phyloP scores from a whole-genome alignment of 768 basidiomycete genomes.

The Saitozyma sp. region DNA sequence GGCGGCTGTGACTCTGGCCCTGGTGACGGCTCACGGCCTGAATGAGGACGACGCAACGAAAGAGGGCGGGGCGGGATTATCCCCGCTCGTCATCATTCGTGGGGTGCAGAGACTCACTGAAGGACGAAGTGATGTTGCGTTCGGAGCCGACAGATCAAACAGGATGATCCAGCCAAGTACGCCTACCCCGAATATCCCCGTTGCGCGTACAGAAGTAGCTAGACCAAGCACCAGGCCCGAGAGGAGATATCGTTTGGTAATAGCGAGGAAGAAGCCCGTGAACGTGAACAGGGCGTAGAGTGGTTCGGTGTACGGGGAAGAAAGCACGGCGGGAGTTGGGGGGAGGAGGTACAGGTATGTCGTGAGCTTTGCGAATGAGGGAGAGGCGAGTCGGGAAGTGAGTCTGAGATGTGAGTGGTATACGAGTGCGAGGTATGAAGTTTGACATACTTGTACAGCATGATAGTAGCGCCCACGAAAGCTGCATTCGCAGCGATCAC shows the following conservation, averaged over 20 bases:
- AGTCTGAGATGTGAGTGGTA: slow-evolving; percentile 47
- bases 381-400: slow-evolving; percentile 60
- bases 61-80: no score
- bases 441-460: slow-evolving; percentile 49
- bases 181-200: slow-evolving; percentile 38
- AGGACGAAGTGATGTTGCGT: neutral
- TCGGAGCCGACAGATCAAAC: slow-evolving; percentile 6
- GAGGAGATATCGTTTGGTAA: slow-evolving; percentile 14
- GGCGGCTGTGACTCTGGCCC: neutral
- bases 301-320: slow-evolving; percentile 78
- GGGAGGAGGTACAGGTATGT: slow-evolving; percentile 72
- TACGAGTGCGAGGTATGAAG: slow-evolving; percentile 23
- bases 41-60: no score
- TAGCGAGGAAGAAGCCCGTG: slow-evolving; percentile 56
- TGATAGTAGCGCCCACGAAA: slow-evolving; percentile 32
- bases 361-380: slow-evolving; percentile 65
- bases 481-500: slow-evolving; percentile 25
- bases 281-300: slow-evolving; percentile 83
- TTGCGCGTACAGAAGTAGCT: slow-evolving; percentile 38
- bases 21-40: neutral
- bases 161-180: slow-evolving; percentile 26
- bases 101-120: neutral
- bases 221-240: slow-evolving; percentile 29
- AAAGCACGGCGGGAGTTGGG: slow-evolving; percentile 72
- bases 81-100: neutral